Base-by-base conservation (phyloP, 1,139 yeast species). In the Meyerozyma guilliermondii region DNA sequence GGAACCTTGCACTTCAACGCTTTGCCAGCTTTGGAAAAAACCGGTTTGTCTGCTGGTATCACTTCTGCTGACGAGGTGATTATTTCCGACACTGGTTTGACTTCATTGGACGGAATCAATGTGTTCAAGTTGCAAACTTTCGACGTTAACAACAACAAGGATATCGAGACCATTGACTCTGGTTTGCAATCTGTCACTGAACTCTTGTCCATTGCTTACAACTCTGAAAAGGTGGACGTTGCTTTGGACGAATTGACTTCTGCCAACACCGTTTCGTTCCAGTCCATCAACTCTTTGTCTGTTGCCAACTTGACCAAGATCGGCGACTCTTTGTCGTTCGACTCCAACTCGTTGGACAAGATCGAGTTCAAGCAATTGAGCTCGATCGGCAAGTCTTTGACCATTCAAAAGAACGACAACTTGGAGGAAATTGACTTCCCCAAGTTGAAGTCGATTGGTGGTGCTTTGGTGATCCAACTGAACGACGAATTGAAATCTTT, bases 211-310 rank as follows among this genome's bases (percentile, higher is more conserved):
- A 81, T 92, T 62, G 80, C 96, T 51, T 85, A 78, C 76, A 92
- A 92, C 74, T 87, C 95, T 59, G 83, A 81, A 50, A 70, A 78
- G 49, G 84, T 85, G 49, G 81, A 80, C 51, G 83, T 83, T 54
- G 54, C 68, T 49, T 86, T 91, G 55, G 81, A 83, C 64, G 66
- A 76, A 59, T 81, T 92, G 66, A 58, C 74, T 50, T 78, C 88
- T 81, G 97, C 96, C 53, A 85, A 86, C 77, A 84, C 87, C 76
- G 71, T 91, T 56, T 81, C 87, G 52, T 79, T 91, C 74, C 86
- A 87, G 69, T 82, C 81, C 55, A 83, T 88, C 58, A 68, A 83
- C 55, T 78, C 91, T 27, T 74, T 88, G 51, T 76, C 87, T 41
- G 78, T 87, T 65, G 73, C 80, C 49, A 75, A 78, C 73, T 76